Base-by-base conservation (phyloP, 2,329 filamentous ascomycete species). In the Escovopsis sp. region DNA sequence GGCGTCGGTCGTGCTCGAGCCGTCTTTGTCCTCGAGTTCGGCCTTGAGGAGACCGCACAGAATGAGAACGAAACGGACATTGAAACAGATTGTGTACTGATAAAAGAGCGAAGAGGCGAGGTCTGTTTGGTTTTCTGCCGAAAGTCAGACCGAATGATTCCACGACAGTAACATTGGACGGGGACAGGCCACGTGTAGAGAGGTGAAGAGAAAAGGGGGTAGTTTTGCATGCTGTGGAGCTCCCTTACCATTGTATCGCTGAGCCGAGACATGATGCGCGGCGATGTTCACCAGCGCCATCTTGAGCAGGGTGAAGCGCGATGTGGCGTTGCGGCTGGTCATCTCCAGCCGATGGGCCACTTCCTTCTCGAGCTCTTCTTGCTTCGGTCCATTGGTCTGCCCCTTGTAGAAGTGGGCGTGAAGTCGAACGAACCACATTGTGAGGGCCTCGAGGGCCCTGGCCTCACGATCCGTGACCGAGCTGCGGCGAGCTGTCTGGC, bases 231-330 rank as follows among this genome's bases (percentile, higher is more conserved):
- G 27, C 1, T 25, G 25, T 11, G 11, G n/a, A 25, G 25, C 11
- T 16, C 27, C 27, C 65, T 45, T 46, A 63, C 63, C 56, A 15
- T 51, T 50, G 39, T 54, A 58, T 31, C 55, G 54, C 25, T 49
- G 41, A 11, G 54, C 53, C 7, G 85, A 81, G 54, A 84, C 72
- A 48, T 81, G 74, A 57, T 91, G 85, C 7, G 88, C 85, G 6
- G 85, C 79, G 47, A 96, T 82, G 53, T 93, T 96, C 50, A 89
- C 77, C 36, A 95, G 66, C 6, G 84, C 74, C 60, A 95, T 81
- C 56, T 87, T 91, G 47, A 84, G 72, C 25, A 95, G 59, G 11
- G 76, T 71, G 11, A 70, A 70, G 36, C 79, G 74, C 39, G 81
- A 68, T 2, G 74, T 71, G 9, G 77, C 71, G 46, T 79, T 75